Base-by-base conservation (phyloP, 1,284 basidiomycete species). In the Puccinia polysora region DNA sequence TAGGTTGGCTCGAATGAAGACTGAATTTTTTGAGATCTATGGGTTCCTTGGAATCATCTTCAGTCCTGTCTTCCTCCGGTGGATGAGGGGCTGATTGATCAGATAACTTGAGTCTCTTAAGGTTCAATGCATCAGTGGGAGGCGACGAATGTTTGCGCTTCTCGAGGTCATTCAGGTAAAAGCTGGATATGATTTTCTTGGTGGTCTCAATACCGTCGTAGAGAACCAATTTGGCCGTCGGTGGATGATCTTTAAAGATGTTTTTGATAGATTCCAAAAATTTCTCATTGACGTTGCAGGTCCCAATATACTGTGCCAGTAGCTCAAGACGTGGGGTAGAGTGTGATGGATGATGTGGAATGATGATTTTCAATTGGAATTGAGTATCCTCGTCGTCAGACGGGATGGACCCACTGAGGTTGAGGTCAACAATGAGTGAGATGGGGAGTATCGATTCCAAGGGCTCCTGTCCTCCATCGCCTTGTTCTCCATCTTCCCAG, bases 161-260 rank as follows among this genome's bases (percentile, higher is more conserved):
- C 86, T 87, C 62, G 87, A 82, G 30, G 5, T 63, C 32, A n/a
- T 10, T 12, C 4, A n/a, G 43, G 47, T 32, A 84, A 73, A 25
- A 87, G 78, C 73, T 87, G 86, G 0, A 84, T 85, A 0, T 82
- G 84, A 55, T 83, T 84, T 52, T 85, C 85, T 53, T 81, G 81
- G 73, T 86, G 78, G 85, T 86, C 77, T 90, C 88, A 10, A 93
- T 81, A 10, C 91, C 91, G 75, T 95, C 91, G 78, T 94, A 95
- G 15, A 94, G 89, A 77, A 89, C 91, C 14, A 91, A 86, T 1
- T 84, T 84, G 62, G 87, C 90, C 20, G 86, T 81, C 0, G 82
- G 82, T 85, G 88, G 92, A 73, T 89, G 86, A 8, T 89, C 84
- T 5, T 89, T 89, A 14, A 74, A 73, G 60, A 84, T 85, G 20